A percentile compares a stretch with the other conserved stretches of the same genome.
Evolutionary conservation across 164 flowering plant species (phyloP).

Genomic region (Vitis amurensis): DNA sequence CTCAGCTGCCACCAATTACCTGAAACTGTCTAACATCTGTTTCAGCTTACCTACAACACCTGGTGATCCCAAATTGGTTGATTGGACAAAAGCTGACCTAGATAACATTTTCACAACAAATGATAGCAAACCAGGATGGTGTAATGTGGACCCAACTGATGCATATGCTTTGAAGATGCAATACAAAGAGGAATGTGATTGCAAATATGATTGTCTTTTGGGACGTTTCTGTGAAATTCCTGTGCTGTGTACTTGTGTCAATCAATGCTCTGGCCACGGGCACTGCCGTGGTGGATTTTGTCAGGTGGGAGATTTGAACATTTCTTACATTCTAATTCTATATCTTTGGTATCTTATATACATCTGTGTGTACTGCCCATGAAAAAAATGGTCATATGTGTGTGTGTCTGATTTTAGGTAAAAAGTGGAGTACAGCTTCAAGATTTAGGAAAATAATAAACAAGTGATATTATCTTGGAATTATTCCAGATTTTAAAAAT

Average conservation of each 20-base stretch:
- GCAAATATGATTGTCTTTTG: conserved; percentile 84
- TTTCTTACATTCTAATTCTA: not conserved
- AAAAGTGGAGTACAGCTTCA: too few species aligned
- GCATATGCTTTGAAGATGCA: conserved; percentile 62
- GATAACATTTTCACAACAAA: conserved; percentile 75
- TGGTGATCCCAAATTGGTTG: conserved; percentile 47
- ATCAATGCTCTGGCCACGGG: conserved; percentile 92
- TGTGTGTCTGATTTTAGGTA: too few species aligned
- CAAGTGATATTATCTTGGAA: not conserved
- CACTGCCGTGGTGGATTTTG: conserved; percentile 96
- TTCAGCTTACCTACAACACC: conserved; percentile 68
- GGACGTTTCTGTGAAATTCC: conserved; percentile 90
- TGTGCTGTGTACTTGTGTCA: conserved; percentile 66
- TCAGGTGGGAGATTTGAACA: conserved; percentile 46
- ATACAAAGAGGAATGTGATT: conserved; percentile 88
- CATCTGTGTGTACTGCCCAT: not conserved
- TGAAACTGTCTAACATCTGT: conserved; percentile 11
- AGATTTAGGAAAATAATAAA: not conserved
- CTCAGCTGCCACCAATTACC: conserved; percentile 5
- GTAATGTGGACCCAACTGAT: conserved; percentile 88
- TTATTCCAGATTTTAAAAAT: not conserved
- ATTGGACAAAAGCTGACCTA: conserved; percentile 77
- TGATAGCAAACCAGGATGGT: conserved; percentile 82
- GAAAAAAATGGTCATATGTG: too few species aligned
- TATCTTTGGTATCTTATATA: not conserved